Base-by-base conservation (phyloP, 768 basidiomycete genomes). In the Boletus fagicola region DNA sequence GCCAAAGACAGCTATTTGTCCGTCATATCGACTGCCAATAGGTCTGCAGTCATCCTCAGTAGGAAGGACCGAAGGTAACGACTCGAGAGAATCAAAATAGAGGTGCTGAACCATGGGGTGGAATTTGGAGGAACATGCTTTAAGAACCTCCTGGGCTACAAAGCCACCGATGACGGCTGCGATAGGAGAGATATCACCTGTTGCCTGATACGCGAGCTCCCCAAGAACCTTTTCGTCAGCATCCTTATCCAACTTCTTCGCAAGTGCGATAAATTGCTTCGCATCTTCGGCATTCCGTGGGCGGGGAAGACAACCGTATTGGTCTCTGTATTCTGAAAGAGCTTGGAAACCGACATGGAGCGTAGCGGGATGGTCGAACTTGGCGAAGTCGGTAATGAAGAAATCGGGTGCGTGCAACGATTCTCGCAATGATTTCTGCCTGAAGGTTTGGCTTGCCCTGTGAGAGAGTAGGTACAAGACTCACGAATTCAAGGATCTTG, bases 31-130 rank as follows among this genome's bases (percentile, higher is more conserved):
- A 18, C 88, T 85, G 15, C 87, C 87, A 13, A 76, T 78, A 1
- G 95, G 93, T 61, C 87, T 87, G 67, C 86, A 89, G 44, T 98
- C 95, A 45, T 78, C 80, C 69, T 95, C 95, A 10, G 86, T 80
- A 1, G 94, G 94, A 38, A 88, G 76, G 15, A 73, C 72, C 18
- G 78, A 73, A 15, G 97, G 97, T 46, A 98, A 78, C 0, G 96
- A 96, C 71, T 99, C 97, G 47, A 99, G 80, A 11, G 97, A 96
- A 73, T 99, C 97, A 68, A 98, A 94, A 80, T 98, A 99, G 71
- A 98, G 78, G 72, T 92, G 83, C 70, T 99, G 97, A 50, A 94
- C 76, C 83, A 94, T 90, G 1, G 97, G 97, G 66, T 96, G 92
- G 79, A 99, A 99, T 77, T 99, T 99, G 59, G 94, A 93, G 40